Conservation (phyloP, 225 moss, liverwort and hornwort genomes). For the Polytrichum formosum region DNA sequence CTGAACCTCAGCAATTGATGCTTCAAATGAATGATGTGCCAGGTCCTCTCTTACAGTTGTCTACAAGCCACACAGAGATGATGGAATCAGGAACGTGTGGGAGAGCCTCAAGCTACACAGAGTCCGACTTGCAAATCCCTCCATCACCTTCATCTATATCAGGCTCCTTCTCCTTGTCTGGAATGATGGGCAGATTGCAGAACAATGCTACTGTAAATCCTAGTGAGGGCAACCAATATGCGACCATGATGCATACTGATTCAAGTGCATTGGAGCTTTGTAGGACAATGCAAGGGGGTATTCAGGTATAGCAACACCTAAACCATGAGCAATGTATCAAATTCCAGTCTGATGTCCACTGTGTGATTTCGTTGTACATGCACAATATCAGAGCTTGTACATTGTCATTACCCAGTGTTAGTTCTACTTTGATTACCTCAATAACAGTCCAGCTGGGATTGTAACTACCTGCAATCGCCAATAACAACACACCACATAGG, state of each 20-base stretch:
- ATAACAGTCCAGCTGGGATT: too few relatives aligned
- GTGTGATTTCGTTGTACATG: too few relatives aligned
- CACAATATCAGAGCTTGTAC: too few relatives aligned
- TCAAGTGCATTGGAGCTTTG: slow-evolving; percentile 59
- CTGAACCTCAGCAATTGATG: slow-evolving; percentile 53
- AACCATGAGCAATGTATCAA: neutral
- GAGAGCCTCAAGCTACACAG: slow-evolving; percentile 56
- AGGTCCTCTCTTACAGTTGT: slow-evolving; percentile 74
- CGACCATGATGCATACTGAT: slow-evolving; percentile 56
- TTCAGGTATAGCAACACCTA: slow-evolving; percentile 28
- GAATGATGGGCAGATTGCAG: slow-evolving; percentile 66
- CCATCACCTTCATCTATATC: slow-evolving; percentile 53
- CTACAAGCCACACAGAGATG: slow-evolving; percentile 70
- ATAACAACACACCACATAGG: too few relatives aligned
- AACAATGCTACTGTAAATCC: slow-evolving; percentile 36
- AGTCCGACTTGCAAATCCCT: slow-evolving; percentile 72
- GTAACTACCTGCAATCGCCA: too few relatives aligned
- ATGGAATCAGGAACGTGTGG: slow-evolving; percentile 52
- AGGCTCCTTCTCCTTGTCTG: slow-evolving; percentile 67
- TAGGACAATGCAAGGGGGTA: slow-evolving; percentile 39
- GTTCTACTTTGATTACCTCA: too few relatives aligned
- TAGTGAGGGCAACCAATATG: slow-evolving; percentile 63
- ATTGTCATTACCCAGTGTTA: too few relatives aligned
- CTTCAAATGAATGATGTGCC: slow-evolving; percentile 69
- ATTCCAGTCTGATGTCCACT: too few relatives aligned